phyloP scores from a whole-genome alignment of 495 filamentous ascomycete genomes.

The Elasticomyces elasticus region DNA sequence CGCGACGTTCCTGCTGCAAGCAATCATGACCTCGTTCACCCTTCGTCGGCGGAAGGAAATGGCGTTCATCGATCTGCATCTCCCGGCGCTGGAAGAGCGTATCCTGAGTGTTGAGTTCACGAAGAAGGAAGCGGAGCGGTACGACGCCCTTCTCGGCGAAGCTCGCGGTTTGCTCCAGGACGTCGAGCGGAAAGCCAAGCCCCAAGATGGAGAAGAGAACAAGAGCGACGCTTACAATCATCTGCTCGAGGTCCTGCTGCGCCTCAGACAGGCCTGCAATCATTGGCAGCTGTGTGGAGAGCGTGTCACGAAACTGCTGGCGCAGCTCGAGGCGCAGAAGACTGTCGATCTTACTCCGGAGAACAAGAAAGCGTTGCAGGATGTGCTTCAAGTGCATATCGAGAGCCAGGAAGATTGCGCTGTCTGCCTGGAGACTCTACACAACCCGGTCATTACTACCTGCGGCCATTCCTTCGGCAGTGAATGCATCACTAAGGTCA shows the following conservation, averaged over 20 bases:
- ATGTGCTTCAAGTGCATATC: constrained; percentile 67
- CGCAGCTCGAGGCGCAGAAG: constrained; percentile 53
- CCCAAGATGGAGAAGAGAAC: constrained; percentile 34
- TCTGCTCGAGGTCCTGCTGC: constrained; percentile 72
- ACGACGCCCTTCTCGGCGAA: constrained; percentile 64
- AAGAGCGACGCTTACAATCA: constrained; percentile 46
- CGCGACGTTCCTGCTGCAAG: constrained; percentile 58
- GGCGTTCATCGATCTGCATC: constrained; percentile 73
- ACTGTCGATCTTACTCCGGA: constrained; percentile 63
- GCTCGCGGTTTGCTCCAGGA: constrained; percentile 61
- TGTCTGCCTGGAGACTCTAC: constrained; percentile 67
- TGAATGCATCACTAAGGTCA: constrained; percentile 66
- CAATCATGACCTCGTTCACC: constrained; percentile 73
- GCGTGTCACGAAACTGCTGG: constrained; percentile 59
- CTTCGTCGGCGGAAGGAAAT: constrained; percentile 81
- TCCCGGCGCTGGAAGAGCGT: constrained; percentile 70
- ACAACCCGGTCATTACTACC: constrained; percentile 71
- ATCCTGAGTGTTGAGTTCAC: constrained; percentile 70
- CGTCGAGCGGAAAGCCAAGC: constrained; percentile 39
- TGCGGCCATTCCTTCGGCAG: constrained; percentile 78
- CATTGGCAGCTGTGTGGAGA: constrained; percentile 74
- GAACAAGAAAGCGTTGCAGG: constrained; percentile 63
- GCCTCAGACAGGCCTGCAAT: constrained; percentile 78
- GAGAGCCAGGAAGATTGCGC: constrained; percentile 77
- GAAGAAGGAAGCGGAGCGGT: constrained; percentile 66